These are phyloP conservation scores for Drechslera avenae DNA, from an alignment of 2,329 filamentous ascomycete genomes.

Conservation along the genomic window DNA sequence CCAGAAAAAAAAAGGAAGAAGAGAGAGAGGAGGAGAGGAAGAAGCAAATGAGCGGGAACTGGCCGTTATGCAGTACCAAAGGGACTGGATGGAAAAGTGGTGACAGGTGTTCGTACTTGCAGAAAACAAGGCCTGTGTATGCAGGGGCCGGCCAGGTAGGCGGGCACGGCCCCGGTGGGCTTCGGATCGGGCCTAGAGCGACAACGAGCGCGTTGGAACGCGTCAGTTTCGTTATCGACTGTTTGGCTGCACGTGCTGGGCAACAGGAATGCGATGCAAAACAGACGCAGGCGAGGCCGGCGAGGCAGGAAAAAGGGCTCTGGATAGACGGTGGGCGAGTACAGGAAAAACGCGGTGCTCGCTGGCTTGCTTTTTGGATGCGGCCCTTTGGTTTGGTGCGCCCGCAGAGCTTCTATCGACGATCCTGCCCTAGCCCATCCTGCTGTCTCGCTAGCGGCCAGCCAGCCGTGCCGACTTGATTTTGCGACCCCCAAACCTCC, in stretches of 20 bases:
- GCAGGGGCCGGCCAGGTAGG: slow-evolving; percentile 26
- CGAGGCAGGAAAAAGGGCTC: neutral
- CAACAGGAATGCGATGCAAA: slow-evolving; percentile 10
- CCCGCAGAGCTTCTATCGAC: slow-evolving; percentile 19
- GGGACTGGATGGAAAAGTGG: slow-evolving; percentile 23
- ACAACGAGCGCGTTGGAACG: slow-evolving; percentile 24
- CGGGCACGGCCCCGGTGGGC: slow-evolving; percentile 16
- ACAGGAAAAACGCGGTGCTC: slow-evolving; percentile 7
- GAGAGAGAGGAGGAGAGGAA: slow-evolving; percentile 14
- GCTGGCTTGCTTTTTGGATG: slow-evolving; percentile 8
- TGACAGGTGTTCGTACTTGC: slow-evolving; percentile 37
- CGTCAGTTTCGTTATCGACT: slow-evolving; percentile 22
- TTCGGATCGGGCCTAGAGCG: slow-evolving; percentile 13
- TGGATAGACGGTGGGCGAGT: slow-evolving; percentile 1
- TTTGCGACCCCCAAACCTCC: slow-evolving; percentile 20
- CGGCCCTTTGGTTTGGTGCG: slow-evolving; percentile 9
- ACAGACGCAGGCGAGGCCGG: neutral
- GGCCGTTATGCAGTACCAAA: slow-evolving; percentile 6
- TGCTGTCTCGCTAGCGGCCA: slow-evolving; percentile 19
- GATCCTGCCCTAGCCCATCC: slow-evolving; percentile 11
- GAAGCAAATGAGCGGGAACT: slow-evolving; percentile 14
- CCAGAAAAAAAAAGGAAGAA: too few species aligned
- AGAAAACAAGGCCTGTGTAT: slow-evolving; percentile 19
- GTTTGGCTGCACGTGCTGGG: slow-evolving; percentile 12
- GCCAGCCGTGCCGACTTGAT: slow-evolving; percentile 17